Evolutionary conservation across 2,329 filamentous ascomycete species (phyloP).

Genomic region (Exutisphaerella laricina): DNA sequence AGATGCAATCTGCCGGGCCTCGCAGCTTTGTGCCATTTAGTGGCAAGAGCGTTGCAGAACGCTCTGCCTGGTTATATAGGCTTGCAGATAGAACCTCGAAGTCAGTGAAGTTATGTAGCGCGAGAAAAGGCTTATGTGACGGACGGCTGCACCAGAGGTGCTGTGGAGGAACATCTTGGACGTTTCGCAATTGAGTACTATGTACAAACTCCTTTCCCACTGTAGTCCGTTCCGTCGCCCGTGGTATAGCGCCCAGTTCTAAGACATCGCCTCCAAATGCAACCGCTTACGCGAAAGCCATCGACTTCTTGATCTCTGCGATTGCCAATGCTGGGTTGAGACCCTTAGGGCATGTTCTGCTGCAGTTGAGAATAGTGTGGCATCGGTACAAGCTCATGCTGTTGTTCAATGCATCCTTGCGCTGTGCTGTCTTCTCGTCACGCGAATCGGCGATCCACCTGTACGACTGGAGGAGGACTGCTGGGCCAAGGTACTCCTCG

Average conservation of each 20-base stretch:
- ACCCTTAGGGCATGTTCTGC: constrained; percentile 95
- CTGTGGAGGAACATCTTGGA: not conserved
- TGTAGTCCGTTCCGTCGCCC: constrained; percentile 3
- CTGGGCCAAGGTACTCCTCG: constrained; percentile 96
- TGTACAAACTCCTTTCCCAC: not conserved
- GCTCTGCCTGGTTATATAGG: no score
- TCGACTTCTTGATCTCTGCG: constrained; percentile 97
- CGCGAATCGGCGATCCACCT: constrained; percentile 93
- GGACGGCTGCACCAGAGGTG: no score
- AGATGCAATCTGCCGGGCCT: no score
- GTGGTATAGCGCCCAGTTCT: not conserved
- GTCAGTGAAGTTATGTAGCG: no score
- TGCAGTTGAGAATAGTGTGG: constrained; percentile 99
- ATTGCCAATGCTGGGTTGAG: constrained; percentile 93
- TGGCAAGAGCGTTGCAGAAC: no score
- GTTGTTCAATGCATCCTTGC: constrained; percentile 91
- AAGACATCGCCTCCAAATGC: not conserved
- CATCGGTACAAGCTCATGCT: constrained; percentile 98
- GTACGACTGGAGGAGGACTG: constrained; percentile 95
- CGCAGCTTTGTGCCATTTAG: no score
- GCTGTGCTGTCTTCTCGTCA: constrained; percentile 81
- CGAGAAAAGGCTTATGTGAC: no score
- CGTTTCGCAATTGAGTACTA: not conserved
- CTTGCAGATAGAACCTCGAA: no score
- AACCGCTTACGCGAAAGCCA: constrained; percentile 53